Percentiles rank a stretch among this genome's conserved stretches.
These are phyloP conservation scores for Cucumis sativus DNA, from an alignment of 306 rosid genomes.

Conservation along the genomic window Cucumber_9930_V3 NC_026660.2:6972501-6973000, in stretches of 20 bases:
- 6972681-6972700: slow-evolving; percentile 93
- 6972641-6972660: slow-evolving; percentile 63
- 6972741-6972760: not conserved
- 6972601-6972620: slow-evolving; percentile 27
- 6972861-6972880: slow-evolving; percentile 65
- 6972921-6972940: not conserved
- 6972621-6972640: slow-evolving; percentile 83
- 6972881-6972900: slow-evolving; percentile 31
- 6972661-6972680: slow-evolving; percentile 78
- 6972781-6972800: slow-evolving; percentile 25
- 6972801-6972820: slow-evolving; percentile 72
- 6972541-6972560: not conserved
- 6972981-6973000: not conserved
- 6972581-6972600: not conserved
- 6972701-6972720: slow-evolving; percentile 45
- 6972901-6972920: not conserved
- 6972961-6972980: not conserved
- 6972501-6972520: slow-evolving; percentile 12
- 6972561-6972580: not conserved
- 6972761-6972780: not conserved
- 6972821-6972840: slow-evolving; percentile 73
- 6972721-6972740: slow-evolving; percentile 5
- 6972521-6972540: not conserved
- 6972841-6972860: slow-evolving; percentile 65
- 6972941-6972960: not conserved